Conservation (phyloP, 2,329 filamentous ascomycete species). For the Cyphellophora europaea region DNA sequence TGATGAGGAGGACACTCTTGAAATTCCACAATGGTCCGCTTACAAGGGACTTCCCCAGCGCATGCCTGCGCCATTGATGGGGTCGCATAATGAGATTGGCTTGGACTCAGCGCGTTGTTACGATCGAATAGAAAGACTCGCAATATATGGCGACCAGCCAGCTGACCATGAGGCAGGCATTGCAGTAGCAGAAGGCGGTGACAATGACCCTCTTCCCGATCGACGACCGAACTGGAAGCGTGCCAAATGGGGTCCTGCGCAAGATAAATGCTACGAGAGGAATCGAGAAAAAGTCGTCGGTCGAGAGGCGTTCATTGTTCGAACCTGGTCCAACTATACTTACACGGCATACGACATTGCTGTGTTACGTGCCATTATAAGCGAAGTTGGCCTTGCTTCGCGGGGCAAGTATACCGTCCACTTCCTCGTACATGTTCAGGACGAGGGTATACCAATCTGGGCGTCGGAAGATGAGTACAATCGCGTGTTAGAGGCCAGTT, state of each 20-base stretch:
- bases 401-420: conserved; percentile 71
- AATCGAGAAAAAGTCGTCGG: conserved; percentile 46
- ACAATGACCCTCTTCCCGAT: conserved; percentile 9
- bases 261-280: conserved; percentile 53
- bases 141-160: conserved; percentile 38
- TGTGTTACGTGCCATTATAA: conserved; percentile 18
- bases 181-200: conserved; percentile 8
- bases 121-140: conserved; percentile 60
- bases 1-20: conserved; percentile 10
- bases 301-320: conserved; percentile 16
- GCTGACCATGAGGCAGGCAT: conserved; percentile 20
- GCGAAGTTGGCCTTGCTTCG: conserved; percentile 52
- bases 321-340: conserved; percentile 17
- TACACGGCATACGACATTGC: conserved; percentile 16
- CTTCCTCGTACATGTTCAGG: conserved; percentile 69
- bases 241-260: conserved; percentile 62
- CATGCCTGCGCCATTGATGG: conserved; percentile 43
- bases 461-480: conserved; percentile 58
- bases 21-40: conserved; percentile 11
- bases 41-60: conserved; percentile 17
- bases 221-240: conserved; percentile 45
- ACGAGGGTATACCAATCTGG: conserved; percentile 64
- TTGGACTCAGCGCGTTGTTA: conserved; percentile 58
- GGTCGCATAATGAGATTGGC: conserved; percentile 51
- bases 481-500: conserved; percentile 33